Evolutionary conservation across 257 asterid species (phyloP).

Genomic region (Rhazya stricta): DNA sequence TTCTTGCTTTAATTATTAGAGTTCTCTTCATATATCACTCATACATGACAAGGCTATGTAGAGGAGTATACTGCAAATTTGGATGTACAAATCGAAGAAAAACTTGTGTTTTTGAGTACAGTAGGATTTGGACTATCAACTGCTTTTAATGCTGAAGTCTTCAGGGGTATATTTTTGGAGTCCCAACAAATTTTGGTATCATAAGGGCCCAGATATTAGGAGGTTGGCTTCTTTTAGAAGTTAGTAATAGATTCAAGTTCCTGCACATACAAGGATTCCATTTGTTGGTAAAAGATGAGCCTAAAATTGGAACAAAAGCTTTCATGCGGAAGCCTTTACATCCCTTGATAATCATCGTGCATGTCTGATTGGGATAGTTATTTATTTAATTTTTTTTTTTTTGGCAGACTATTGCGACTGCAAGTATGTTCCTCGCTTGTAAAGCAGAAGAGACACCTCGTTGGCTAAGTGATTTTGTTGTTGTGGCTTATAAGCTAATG

Average conservation of each 20-base stretch:
- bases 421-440: constrained; percentile 58
- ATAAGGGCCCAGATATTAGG: not conserved
- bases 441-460: constrained; percentile 66
- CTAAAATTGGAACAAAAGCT: not conserved
- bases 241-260: not conserved
- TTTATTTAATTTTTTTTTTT: constrained; percentile 22
- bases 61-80: not conserved
- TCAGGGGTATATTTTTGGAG: not conserved
- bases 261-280: not conserved
- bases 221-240: not conserved
- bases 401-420: constrained; percentile 46
- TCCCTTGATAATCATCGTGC: constrained; percentile 15
- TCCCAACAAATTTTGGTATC: not conserved
- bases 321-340: not conserved
- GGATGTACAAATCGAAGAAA: not conserved
- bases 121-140: not conserved
- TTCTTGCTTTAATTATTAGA: constrained; percentile 1
- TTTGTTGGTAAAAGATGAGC: not conserved
- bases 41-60: not conserved
- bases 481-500: constrained; percentile 42
- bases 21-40: not conserved
- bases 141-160: not conserved
- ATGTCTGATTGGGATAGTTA: constrained; percentile 18
- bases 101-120: not conserved
- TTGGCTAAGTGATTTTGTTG: constrained; percentile 40